Evolutionary conservation across 2,329 filamentous ascomycete species (phyloP).

Genomic region (Lasiodiplodia hormozganensis): DNA sequence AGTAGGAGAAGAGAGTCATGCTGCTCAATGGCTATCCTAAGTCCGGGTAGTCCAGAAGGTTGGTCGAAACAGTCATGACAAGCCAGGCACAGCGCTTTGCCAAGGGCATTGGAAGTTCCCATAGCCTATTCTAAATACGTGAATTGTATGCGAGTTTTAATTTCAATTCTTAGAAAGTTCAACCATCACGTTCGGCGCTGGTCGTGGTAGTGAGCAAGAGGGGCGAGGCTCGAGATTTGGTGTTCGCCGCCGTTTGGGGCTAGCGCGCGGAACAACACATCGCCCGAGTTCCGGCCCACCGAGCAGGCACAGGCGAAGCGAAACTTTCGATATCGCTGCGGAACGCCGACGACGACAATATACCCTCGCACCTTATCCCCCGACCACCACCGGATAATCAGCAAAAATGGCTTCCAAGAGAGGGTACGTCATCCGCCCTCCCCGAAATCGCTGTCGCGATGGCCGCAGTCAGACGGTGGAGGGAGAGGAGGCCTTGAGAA

Average conservation of each 20-base stretch:
- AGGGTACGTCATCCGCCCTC: slow-evolving; percentile 41
- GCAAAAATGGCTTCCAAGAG: slow-evolving; percentile 50
- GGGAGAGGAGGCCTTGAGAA: not conserved
- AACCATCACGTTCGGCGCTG: not conserved
- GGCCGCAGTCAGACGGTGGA: not conserved
- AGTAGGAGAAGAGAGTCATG: not conserved
- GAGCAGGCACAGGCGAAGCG: slow-evolving; percentile 25
- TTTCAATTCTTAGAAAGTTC: not conserved
- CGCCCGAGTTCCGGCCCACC: slow-evolving; percentile 15
- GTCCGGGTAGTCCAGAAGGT: not conserved
- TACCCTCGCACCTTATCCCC: slow-evolving; percentile 29
- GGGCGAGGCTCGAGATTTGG: not conserved
- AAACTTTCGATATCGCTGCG: slow-evolving; percentile 28
- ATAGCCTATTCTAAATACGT: not conserved
- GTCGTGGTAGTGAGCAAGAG: not conserved
- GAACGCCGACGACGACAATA: slow-evolving; percentile 30
- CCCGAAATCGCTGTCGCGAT: not conserved
- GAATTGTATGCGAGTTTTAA: not conserved
- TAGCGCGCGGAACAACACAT: slow-evolving; percentile 25
- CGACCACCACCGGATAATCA: slow-evolving; percentile 43
- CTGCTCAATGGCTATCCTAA: not conserved
- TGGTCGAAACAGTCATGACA: not conserved
- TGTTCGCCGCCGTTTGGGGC: not conserved
- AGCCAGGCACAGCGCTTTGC: not conserved
- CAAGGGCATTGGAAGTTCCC: not conserved